Evolutionary conservation across 257 asterid genomes (phyloP).

Genomic region (Datura wrightii): DNA sequence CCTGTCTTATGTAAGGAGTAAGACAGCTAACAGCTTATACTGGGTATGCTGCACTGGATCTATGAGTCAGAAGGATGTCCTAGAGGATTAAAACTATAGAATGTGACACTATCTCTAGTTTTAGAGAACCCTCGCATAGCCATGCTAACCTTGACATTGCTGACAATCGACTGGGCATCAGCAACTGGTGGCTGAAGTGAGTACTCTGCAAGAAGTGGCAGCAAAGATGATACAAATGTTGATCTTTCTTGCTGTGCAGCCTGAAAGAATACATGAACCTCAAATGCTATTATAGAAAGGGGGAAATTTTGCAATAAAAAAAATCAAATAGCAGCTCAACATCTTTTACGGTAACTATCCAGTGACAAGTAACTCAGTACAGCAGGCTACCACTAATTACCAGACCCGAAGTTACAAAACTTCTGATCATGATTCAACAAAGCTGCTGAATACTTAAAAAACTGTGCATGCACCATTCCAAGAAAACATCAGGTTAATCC

Average conservation of each 20-base stretch:
- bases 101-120: constrained; percentile 13
- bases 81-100: constrained; percentile 22
- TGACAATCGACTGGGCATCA: constrained; percentile 96
- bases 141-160: constrained; percentile 80
- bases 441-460: constrained; percentile 9
- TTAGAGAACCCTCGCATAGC: neutral
- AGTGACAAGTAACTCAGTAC: constrained; percentile 14
- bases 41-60: neutral
- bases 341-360: neutral
- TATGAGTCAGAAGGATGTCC: constrained; percentile 1
- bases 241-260: constrained; percentile 95
- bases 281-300: constrained; percentile 31
- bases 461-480: neutral
- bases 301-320: neutral
- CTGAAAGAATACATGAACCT: constrained; percentile 57
- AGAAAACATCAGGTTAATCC: neutral
- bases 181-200: constrained; percentile 85
- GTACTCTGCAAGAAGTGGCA: constrained; percentile 98
- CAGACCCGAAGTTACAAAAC: neutral
- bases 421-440: neutral
- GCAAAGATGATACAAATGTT: constrained; percentile 69
- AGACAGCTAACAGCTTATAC: constrained; percentile 7
- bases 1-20: constrained; percentile 5
- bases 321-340: constrained; percentile 23
- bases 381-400: constrained; percentile 1